A percentile compares a stretch with the other conserved stretches of the same genome.
Evolutionary conservation across 805 yeast species (phyloP).

Genomic region (Ogataea methanolica): DNA sequence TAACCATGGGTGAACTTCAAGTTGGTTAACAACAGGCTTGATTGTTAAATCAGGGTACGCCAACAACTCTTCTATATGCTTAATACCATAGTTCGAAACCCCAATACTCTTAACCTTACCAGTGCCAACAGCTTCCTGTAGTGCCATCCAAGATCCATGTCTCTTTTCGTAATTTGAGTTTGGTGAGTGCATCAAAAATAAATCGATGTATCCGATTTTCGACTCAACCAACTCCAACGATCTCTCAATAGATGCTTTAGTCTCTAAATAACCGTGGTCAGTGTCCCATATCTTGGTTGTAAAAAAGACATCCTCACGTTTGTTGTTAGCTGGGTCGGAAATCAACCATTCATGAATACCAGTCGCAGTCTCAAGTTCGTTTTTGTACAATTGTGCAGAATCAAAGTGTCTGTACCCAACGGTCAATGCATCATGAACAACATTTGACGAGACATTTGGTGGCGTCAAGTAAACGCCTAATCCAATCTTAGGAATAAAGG

Average conservation of each 20-base stretch:
- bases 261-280: conserved; percentile 32
- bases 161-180: conserved; percentile 37
- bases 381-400: conserved; percentile 62
- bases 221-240: conserved; percentile 37
- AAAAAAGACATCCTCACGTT: conserved; percentile 35
- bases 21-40: conserved; percentile 45
- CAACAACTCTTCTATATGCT: conserved; percentile 51
- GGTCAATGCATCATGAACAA: conserved; percentile 54
- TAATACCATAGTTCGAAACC: conserved; percentile 58
- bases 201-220: conserved; percentile 47
- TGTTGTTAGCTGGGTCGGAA: conserved; percentile 21
- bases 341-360: conserved; percentile 47
- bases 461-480: conserved; percentile 50
- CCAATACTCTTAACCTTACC: conserved; percentile 54
- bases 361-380: conserved; percentile 56
- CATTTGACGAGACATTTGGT: conserved; percentile 31
- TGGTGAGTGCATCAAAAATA: conserved; percentile 53
- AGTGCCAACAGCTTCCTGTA: conserved; percentile 49
- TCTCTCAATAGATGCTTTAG: conserved; percentile 38
- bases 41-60: conserved; percentile 39
- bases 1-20: conserved; percentile 49
- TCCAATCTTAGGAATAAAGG: conserved; percentile 51
- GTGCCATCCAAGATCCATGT: conserved; percentile 48
- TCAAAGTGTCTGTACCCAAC: conserved; percentile 74
- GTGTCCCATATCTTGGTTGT: conserved; percentile 35